Base-by-base conservation (phyloP, 2,329 filamentous ascomycete species). In the Curvularia spicifera region DNA sequence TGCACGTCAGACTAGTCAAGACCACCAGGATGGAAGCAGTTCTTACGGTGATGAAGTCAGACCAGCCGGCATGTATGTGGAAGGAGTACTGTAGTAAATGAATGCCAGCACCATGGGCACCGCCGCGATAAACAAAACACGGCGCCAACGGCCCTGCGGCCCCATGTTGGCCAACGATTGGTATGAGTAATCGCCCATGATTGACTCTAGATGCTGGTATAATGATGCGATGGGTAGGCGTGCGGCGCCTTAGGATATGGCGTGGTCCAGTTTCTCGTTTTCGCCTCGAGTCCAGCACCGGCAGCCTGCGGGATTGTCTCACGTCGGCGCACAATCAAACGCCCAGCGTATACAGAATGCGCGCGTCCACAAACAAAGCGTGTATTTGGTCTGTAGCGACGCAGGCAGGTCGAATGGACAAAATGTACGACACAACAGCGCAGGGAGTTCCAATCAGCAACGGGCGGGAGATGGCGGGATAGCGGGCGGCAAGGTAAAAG, bases 111-210 rank as follows among this genome's bases (percentile, higher is more conserved):
- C 53, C 62, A 75, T 71, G 48, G 73, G 73, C 18, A 75, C 58
- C 52, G 69, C 49, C 33, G 73, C 64, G 45, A 75, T 63, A 29
- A 75, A 47, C 57, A 77, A 59, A 4, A 73, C 66, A 50, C 73
- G 71, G 53, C 73, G 72, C 71, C 73, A 76, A 54, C 73, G 65
- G 18, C 66, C 72, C 51, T 76, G 73, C 18, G 72, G 73, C 10
- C 72, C 71, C 62, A 76, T 68, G 58, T 67, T 74, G 15, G 65
- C 66, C 42, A 75, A 63, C 40, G 69, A 64, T 47, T 71, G 62
- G 64, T 74, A 75, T 48, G 68, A 67, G 65, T 69, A 71, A 51
- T 71, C 69, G 52, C 61, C 53, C 60, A 69, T 67, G 15, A 57
- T 51, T 55, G 56, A 49, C 24, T 45, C 44, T 45, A 31, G 12